Conservation (phyloP, 2,329 filamentous ascomycete species). For the Ophiostoma novo-ulmi region DNA sequence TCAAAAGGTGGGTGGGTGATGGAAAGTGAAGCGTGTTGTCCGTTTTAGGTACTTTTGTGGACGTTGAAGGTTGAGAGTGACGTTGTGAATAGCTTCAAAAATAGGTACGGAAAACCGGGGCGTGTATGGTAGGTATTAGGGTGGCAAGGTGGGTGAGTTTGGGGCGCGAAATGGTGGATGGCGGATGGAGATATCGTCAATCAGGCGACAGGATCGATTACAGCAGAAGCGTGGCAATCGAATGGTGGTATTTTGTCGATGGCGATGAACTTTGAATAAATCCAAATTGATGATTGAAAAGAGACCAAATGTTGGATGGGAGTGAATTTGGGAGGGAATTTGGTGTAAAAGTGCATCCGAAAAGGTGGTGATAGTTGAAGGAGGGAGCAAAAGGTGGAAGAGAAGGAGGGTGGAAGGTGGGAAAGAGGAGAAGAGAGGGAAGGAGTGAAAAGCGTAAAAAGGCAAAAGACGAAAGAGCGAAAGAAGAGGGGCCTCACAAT, state of each 20-base stretch:
- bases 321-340: slow-evolving; percentile 21
- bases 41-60: slow-evolving; percentile 19
- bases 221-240: slow-evolving; percentile 33
- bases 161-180: slow-evolving; percentile 12
- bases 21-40: slow-evolving; percentile 3
- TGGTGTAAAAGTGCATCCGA: slow-evolving; percentile 20
- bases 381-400: slow-evolving; percentile 28
- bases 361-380: slow-evolving; percentile 28
- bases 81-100: slow-evolving; percentile 26
- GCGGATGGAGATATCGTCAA: slow-evolving; percentile 28
- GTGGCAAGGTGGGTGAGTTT: not conserved
- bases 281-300: slow-evolving; percentile 39
- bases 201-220: slow-evolving; percentile 31
- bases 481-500: slow-evolving; percentile 21
- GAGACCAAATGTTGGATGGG: slow-evolving; percentile 33
- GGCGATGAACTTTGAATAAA: slow-evolving; percentile 27
- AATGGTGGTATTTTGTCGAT: slow-evolving; percentile 37
- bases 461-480: slow-evolving; percentile 19
- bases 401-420: not conserved
- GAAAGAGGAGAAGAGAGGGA: slow-evolving; percentile 15
- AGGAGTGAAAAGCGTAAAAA: slow-evolving; percentile 24
- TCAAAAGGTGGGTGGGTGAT: slow-evolving; percentile 1
- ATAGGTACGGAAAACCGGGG: not conserved
- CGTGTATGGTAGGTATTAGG: not conserved
- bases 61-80: not conserved